phyloP scores from a whole-genome alignment of 2,329 filamentous ascomycete species.

The Coniochaeta prunicola region DNA sequence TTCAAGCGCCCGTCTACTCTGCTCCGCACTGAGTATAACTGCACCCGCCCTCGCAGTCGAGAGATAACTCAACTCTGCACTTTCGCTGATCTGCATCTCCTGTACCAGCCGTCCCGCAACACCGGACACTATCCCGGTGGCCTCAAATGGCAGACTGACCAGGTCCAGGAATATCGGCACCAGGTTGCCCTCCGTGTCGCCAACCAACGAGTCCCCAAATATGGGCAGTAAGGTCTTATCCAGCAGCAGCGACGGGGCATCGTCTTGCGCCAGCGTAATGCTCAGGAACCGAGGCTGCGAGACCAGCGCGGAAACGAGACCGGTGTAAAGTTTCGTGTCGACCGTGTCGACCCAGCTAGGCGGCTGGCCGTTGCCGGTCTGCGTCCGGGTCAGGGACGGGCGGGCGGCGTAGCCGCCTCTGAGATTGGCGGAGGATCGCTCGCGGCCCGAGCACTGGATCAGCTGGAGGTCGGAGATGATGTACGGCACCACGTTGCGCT shows the following conservation, averaged over 20 bases:
- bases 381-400: constrained; percentile 25
- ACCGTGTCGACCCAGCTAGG: constrained; percentile 50
- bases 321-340: constrained; percentile 56
- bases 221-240: constrained; percentile 60
- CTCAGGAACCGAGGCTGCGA: constrained; percentile 65
- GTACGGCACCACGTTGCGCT: constrained; percentile 65
- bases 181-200: constrained; percentile 62
- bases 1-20: constrained; percentile 65
- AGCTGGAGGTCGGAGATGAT: constrained; percentile 64
- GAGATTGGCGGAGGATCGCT: constrained; percentile 29
- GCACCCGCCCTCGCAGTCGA: constrained; percentile 84
- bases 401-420: constrained; percentile 22
- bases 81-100: constrained; percentile 50
- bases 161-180: constrained; percentile 88
- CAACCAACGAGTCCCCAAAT: constrained; percentile 69
- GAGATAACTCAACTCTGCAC: constrained; percentile 80
- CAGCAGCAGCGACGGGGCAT: constrained; percentile 66
- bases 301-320: constrained; percentile 53
- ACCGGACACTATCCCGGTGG: constrained; percentile 90
- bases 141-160: constrained; percentile 71
- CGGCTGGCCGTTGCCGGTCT: constrained; percentile 27
- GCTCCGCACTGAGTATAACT: constrained; percentile 73
- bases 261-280: constrained; percentile 64
- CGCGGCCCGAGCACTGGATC: constrained; percentile 71
- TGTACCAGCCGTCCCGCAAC: constrained; percentile 78